Conservation (phyloP, 1,284 basidiomycete species). For the Amylostereum areolatum region DNA sequence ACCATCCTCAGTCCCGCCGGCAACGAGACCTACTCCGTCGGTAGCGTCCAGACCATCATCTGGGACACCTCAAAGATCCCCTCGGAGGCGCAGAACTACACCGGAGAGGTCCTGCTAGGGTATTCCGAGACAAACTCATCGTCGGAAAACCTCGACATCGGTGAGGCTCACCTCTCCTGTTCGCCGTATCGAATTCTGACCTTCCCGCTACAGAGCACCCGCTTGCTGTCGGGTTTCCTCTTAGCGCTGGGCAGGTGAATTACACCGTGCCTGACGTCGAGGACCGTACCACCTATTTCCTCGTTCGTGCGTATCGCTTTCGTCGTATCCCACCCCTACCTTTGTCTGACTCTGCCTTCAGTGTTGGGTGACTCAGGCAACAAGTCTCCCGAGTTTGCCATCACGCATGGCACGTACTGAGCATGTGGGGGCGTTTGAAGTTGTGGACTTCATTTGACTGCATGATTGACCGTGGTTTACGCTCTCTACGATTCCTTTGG, state of each 20-base stretch:
- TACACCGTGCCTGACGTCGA: conserved; percentile 28
- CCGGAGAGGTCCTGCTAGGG: conserved; percentile 34
- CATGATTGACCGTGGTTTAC: too few species aligned
- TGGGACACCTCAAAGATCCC: conserved; percentile 29
- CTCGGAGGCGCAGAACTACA: conserved; percentile 17
- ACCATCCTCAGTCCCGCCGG: conserved; percentile 32
- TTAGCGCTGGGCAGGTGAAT: conserved; percentile 23
- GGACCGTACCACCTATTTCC: conserved; percentile 26
- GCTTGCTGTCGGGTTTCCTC: conserved; percentile 28
- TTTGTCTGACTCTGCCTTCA: conserved; percentile 7
- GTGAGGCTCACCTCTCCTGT: conserved; percentile 22
- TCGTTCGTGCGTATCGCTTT: conserved; percentile 28
- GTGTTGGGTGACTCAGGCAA: conserved; percentile 34
- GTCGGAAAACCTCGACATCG: conserved; percentile 34
- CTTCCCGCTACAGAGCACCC: conserved; percentile 23
- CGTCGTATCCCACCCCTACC: conserved; percentile 1
- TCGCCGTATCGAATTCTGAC: background rate
- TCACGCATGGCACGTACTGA: conserved; percentile 7
- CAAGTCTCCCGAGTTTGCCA: conserved; percentile 26
- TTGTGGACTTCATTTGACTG: background rate
- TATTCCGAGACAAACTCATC: conserved; percentile 9
- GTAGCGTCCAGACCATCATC: conserved; percentile 13
- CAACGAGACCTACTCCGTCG: conserved; percentile 12
- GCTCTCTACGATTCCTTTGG: too few species aligned
- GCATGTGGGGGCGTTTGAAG: background rate